Evolutionary conservation across 306 rosid genomes (phyloP).

Genomic region (Corylus heterophylla): DNA sequence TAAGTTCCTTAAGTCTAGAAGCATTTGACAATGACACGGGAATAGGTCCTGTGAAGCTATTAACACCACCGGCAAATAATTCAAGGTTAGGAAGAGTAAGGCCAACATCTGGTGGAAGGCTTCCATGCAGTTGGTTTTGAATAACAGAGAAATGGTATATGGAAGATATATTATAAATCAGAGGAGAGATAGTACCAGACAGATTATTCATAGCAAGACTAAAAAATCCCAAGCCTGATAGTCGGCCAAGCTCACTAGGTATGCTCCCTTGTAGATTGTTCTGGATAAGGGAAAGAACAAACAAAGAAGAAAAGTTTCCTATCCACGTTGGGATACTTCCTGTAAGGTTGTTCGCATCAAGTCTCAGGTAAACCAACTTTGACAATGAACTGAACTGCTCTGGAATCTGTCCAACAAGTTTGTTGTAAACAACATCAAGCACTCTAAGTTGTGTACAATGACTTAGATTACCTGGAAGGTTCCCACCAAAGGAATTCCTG

Average conservation of each 20-base stretch:
- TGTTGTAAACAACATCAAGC: not conserved
- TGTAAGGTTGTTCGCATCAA: slow-evolving; percentile 28
- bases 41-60: slow-evolving; percentile 39
- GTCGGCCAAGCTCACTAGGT: slow-evolving; percentile 36
- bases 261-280: slow-evolving; percentile 47
- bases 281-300: not conserved
- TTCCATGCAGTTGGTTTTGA: slow-evolving; percentile 43
- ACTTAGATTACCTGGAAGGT: slow-evolving; percentile 44
- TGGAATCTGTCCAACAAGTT: slow-evolving; percentile 24
- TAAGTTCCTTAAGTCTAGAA: slow-evolving; percentile 37
- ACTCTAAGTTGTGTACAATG: slow-evolving; percentile 25
- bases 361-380: slow-evolving; percentile 13
- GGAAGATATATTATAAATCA: slow-evolving; percentile 44
- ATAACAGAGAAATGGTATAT: slow-evolving; percentile 28
- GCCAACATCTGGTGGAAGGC: slow-evolving; percentile 47
- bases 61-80: slow-evolving; percentile 37
- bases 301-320: slow-evolving; percentile 47
- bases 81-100: slow-evolving; percentile 46
- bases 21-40: slow-evolving; percentile 48
- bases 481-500: slow-evolving; percentile 34
- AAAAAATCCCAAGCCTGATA: slow-evolving; percentile 27
- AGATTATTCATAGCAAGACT: slow-evolving; percentile 26
- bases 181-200: slow-evolving; percentile 39
- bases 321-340: slow-evolving; percentile 57
- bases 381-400: slow-evolving; percentile 16